These are phyloP conservation scores for Mrakia blollopis DNA, from an alignment of 768 basidiomycete genomes.

Conservation along the genomic window DNA sequence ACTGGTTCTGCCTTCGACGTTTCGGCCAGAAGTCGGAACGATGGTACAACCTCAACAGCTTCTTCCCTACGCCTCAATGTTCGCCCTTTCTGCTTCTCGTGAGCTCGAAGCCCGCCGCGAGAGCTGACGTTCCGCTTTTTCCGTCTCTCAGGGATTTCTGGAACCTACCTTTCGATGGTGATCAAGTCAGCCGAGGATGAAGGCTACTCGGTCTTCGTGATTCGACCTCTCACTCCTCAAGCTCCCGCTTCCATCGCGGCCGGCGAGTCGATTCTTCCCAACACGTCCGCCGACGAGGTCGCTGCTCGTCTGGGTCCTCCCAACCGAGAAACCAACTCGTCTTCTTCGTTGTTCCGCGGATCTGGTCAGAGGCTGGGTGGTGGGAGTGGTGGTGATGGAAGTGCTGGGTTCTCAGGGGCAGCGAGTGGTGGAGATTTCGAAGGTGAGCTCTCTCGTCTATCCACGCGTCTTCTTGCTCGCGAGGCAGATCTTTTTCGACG, in stretches of 20 bases:
- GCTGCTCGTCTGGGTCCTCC: background rate
- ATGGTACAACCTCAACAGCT: constrained; percentile 32
- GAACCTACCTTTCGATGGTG: constrained; percentile 26
- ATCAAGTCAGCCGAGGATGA: constrained; percentile 27
- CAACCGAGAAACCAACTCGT: background rate
- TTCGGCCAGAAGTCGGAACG: constrained; percentile 13
- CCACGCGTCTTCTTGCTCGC: background rate
- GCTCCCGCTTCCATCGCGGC: constrained; percentile 14
- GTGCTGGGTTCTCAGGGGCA: background rate
- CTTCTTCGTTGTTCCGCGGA: background rate
- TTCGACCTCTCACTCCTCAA: constrained; percentile 5
- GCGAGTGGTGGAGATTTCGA: constrained; percentile 11
- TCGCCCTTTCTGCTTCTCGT: background rate
- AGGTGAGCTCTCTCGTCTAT: background rate
- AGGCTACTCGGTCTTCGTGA: constrained; percentile 32
- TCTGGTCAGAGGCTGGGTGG: background rate
- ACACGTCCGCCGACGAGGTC: constrained; percentile 19
- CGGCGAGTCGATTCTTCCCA: constrained; percentile 19
- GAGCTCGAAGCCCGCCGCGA: background rate
- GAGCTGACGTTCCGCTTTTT: too few species aligned
- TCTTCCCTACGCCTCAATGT: constrained; percentile 17
- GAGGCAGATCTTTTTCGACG: too few species aligned
- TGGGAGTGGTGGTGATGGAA: background rate
- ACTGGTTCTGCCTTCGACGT: constrained; percentile 30
- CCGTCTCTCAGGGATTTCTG: constrained; percentile 8